Conservation (phyloP, 768 basidiomycete genomes). For the Megacollybia marginata region DNA sequence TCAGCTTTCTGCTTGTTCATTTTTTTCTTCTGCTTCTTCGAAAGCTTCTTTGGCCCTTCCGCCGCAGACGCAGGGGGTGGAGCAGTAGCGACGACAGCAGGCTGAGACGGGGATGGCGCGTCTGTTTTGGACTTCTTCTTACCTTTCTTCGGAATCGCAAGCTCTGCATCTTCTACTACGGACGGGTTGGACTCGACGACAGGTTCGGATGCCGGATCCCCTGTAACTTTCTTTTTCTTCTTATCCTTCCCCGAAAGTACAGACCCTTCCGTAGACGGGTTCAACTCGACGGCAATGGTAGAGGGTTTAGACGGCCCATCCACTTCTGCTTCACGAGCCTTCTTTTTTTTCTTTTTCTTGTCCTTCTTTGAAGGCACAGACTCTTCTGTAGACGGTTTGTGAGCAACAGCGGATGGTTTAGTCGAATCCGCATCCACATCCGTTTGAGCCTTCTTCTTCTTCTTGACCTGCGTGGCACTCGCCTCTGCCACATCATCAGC, state of each 20-base stretch:
- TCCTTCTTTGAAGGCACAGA: constrained; percentile 7
- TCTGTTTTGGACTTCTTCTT: constrained; percentile 6
- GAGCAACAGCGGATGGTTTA: background rate
- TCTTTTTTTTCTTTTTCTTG: constrained; percentile 5
- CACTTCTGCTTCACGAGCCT: constrained; percentile 5
- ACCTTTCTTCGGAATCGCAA: constrained; percentile 6
- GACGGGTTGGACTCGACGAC: background rate
- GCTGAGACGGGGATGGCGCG: constrained; percentile 1
- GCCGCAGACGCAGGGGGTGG: background rate
- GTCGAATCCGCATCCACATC: background rate
- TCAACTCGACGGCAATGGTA: background rate
- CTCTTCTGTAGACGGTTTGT: background rate
- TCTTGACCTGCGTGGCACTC: constrained; percentile 3
- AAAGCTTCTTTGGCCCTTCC: background rate
- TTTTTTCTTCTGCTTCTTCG: constrained; percentile 1
- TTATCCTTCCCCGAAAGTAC: constrained; percentile 7
- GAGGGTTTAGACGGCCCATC: constrained; percentile 4
- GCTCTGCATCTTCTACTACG: background rate
- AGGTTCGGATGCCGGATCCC: constrained; percentile 5
- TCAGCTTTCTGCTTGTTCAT: background rate
- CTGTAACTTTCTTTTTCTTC: constrained; percentile 8
- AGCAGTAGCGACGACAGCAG: constrained; percentile 4
- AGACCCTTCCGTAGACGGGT: background rate
- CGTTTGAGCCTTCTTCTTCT: constrained; percentile 6
- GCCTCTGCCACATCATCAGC: background rate